These are phyloP conservation scores for Platanthera zijinensis DNA, from an alignment of 106 monocot genomes.

Conservation along the genomic window DNA sequence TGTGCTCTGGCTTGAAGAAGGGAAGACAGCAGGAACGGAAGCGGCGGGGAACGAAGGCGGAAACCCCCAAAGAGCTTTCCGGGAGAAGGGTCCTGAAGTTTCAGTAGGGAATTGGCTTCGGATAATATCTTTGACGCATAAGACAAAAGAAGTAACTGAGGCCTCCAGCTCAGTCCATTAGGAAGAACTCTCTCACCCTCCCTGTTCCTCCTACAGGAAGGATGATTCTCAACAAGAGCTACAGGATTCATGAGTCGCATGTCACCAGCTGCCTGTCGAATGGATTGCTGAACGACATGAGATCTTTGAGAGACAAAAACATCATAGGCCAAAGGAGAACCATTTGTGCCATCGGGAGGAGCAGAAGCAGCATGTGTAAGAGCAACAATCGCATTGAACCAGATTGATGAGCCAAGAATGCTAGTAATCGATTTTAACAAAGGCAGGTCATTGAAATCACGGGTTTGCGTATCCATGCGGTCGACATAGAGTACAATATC, in stretches of 20 bases:
- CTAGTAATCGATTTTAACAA: conserved; percentile 56
- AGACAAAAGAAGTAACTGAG: conserved; percentile 74
- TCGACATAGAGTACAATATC: conserved; percentile 97
- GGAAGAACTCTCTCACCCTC: conserved; percentile 73
- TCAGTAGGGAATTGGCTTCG: conserved; percentile 76
- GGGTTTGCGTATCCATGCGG: conserved; percentile 79
- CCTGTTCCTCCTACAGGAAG: conserved; percentile 76
- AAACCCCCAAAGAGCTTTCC: conserved; percentile 67
- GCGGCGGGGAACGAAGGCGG: conserved; percentile 71
- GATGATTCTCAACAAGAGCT: conserved; percentile 87
- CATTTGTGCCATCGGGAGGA: conserved; percentile 84
- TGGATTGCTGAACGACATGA: conserved; percentile 76
- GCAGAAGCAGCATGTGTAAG: conserved; percentile 84
- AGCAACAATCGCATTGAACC: conserved; percentile 92
- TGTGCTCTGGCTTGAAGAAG: conserved; percentile 74
- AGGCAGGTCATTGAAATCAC: conserved; percentile 86
- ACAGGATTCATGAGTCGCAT: conserved; percentile 93
- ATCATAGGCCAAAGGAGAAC: conserved; percentile 72
- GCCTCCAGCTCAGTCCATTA: conserved; percentile 79
- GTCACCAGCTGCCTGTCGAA: conserved; percentile 81
- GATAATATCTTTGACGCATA: conserved; percentile 94
- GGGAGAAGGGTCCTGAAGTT: conserved; percentile 73
- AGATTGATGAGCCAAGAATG: conserved; percentile 67
- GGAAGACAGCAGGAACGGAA: conserved; percentile 85
- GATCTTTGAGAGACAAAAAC: conserved; percentile 78